Percentiles rank a stretch among this genome's conserved stretches.
Conservation (phyloP, 2,329 filamentous ascomycete genomes). For the Chalara sp. region DNA sequence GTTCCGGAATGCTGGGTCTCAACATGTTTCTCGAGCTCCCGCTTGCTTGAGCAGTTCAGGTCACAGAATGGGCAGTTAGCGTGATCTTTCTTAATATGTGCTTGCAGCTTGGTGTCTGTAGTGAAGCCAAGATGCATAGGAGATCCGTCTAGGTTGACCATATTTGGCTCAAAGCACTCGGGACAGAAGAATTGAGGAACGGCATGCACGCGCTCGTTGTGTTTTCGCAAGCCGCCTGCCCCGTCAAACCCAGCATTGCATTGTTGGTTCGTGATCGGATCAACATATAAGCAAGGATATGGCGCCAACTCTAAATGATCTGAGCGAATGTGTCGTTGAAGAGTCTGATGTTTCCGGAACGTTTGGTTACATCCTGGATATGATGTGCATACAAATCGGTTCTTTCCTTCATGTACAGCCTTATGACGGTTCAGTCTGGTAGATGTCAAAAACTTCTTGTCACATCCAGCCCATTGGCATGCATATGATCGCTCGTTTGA, state of each 20-base stretch:
- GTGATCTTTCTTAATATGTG: slow-evolving; percentile 69
- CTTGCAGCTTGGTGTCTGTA: slow-evolving; percentile 63
- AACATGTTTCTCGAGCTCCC: slow-evolving; percentile 68
- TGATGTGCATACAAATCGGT: slow-evolving; percentile 67
- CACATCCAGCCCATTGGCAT: slow-evolving; percentile 68
- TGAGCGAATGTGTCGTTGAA: slow-evolving; percentile 73
- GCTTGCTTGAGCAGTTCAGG: slow-evolving; percentile 56
- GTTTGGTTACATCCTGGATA: slow-evolving; percentile 65
- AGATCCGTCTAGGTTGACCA: slow-evolving; percentile 31
- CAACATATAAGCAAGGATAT: slow-evolving; percentile 60
- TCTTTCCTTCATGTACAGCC: slow-evolving; percentile 69
- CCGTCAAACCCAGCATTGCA: slow-evolving; percentile 71
- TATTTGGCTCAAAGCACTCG: slow-evolving; percentile 48
- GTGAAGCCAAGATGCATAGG: slow-evolving; percentile 54
- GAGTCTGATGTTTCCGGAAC: slow-evolving; percentile 82
- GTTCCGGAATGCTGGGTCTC: slow-evolving; percentile 66
- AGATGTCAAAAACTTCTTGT: slow-evolving; percentile 74
- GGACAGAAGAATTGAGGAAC: slow-evolving; percentile 69
- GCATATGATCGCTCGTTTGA: slow-evolving; percentile 61
- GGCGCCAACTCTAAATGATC: slow-evolving; percentile 68
- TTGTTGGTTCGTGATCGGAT: slow-evolving; percentile 40
- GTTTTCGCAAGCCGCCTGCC: slow-evolving; percentile 61
- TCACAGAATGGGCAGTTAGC: slow-evolving; percentile 71
- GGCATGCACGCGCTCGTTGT: slow-evolving; percentile 64
- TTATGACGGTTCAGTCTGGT: slow-evolving; percentile 72